Conservation (phyloP, 2,329 filamentous ascomycete genomes). For the Aulographum hederae region DNA sequence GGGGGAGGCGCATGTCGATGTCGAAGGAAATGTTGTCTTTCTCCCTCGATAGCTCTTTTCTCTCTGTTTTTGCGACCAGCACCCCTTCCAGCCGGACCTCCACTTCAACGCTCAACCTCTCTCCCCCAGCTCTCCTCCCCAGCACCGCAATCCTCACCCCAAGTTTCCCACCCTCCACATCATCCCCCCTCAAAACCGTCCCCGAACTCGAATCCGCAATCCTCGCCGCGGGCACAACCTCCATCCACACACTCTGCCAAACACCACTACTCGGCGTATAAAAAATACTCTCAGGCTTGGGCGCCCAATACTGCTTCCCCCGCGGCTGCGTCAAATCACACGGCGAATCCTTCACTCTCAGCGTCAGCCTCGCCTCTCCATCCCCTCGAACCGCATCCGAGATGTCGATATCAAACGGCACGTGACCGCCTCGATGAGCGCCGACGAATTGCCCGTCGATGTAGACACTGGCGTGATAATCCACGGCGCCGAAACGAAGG, state of each 20-base stretch:
- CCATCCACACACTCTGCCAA: slow-evolving; percentile 40
- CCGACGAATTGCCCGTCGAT: slow-evolving; percentile 34
- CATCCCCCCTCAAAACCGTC: slow-evolving; percentile 36
- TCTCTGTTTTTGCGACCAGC: slow-evolving; percentile 24
- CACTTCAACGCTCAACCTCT: slow-evolving; percentile 31
- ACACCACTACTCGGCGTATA: slow-evolving; percentile 37
- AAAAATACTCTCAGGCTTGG: slow-evolving; percentile 41
- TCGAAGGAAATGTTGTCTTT: slow-evolving; percentile 29
- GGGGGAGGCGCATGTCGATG: slow-evolving; percentile 29
- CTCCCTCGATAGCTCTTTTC: slow-evolving; percentile 28
- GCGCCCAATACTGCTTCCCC: slow-evolving; percentile 49
- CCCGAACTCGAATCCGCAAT: slow-evolving; percentile 38
- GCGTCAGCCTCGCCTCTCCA: slow-evolving; percentile 23
- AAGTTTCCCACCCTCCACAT: slow-evolving; percentile 33
- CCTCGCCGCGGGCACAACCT: slow-evolving; percentile 32
- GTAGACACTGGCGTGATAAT: slow-evolving; percentile 42
- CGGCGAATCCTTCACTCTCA: slow-evolving; percentile 45
- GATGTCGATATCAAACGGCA: slow-evolving; percentile 38
- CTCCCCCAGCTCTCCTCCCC: slow-evolving; percentile 27
- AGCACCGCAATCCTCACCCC: slow-evolving; percentile 31
- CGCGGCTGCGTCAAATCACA: slow-evolving; percentile 46
- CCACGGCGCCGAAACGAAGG: slow-evolving; percentile 41
- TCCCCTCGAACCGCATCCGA: slow-evolving; percentile 23
- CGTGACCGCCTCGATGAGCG: slow-evolving; percentile 39
- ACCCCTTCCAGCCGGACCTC: slow-evolving; percentile 33